These are phyloP conservation scores for Cyberlindnera xylosilytica DNA, from an alignment of 805 yeast species.

Conservation along the genomic window DNA sequence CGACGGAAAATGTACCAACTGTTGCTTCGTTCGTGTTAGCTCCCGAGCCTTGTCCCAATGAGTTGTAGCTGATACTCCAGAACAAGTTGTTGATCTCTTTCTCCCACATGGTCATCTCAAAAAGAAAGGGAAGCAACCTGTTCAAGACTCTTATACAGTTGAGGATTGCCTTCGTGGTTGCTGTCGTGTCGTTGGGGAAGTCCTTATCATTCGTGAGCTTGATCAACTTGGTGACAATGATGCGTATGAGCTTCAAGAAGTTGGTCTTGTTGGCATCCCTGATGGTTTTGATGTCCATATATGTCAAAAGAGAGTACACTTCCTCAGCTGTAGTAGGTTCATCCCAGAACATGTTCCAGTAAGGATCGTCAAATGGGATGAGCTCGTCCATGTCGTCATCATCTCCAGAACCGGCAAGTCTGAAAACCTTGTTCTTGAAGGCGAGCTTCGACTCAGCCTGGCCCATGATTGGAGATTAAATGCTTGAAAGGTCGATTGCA, in stretches of 20 bases:
- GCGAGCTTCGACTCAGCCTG: conserved; percentile 65
- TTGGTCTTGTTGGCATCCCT: conserved; percentile 56
- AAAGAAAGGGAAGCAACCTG: conserved; percentile 62
- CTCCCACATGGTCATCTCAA: conserved; percentile 41
- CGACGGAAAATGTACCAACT: conserved; percentile 29
- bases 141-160: conserved; percentile 66
- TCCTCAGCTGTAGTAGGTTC: conserved; percentile 53
- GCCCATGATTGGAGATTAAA: conserved; percentile 51
- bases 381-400: conserved; percentile 16
- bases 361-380: conserved; percentile 33
- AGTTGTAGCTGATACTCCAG: conserved; percentile 37
- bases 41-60: conserved; percentile 1
- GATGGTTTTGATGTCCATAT: conserved; percentile 55
- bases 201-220: conserved; percentile 19
- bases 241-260: conserved; percentile 50
- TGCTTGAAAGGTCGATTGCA: too few species aligned
- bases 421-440: conserved; percentile 58
- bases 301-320: conserved; percentile 53
- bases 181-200: conserved; percentile 25
- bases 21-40: conserved; percentile 17
- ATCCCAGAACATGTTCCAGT: conserved; percentile 47
- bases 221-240: conserved; percentile 32
- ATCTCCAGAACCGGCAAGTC: conserved; percentile 44
- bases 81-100: conserved; percentile 36
- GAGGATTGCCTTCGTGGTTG: conserved; percentile 37